Evolutionary conservation across 495 filamentous ascomycete genomes (phyloP), one percentile per base, ranked within the genome.

Genomic region (Xylaria grammica): DNA sequence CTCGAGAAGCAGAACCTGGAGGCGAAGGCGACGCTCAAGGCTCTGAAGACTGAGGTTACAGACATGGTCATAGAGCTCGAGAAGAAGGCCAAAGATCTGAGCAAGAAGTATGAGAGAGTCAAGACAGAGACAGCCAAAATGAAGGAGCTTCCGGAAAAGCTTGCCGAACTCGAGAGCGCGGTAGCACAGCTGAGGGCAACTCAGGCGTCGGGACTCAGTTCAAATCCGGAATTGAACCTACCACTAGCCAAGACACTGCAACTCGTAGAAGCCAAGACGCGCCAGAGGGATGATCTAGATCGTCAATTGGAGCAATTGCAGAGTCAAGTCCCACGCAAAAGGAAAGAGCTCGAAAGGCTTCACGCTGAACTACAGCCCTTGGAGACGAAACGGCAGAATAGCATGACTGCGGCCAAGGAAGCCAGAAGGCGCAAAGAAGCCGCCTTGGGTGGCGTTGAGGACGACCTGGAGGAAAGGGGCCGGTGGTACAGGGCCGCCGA

Each of bases 381-480:
- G 63, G 91, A 96, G 77, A 80, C 81, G 62, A 87, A 89, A 74
- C 91, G 87, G 76, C 78, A 84, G 45, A 88, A 87, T 38, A 86
- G 85, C 51, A 83, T 86, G 57, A 77, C 82, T 46, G 88, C 90
- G 51, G 94, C 93, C 19, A 85, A 82, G 61, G 94, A 99, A 72
- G 94, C 93, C 4, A 84, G 86, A 69, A 82, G 90, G 68, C 89
- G 91, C 75, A 92, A 89, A 75, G 89, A 91, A 69, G 82, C 87
- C 36, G 87, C 82, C 19, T 74, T 79, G 29, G 79, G 87, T 50
- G 87, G 88, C 0, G 84, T 89, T 30, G 89, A 86, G 56, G 91
- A 95, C 74, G 91, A 94, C 58, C 74, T 96, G 24, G 92, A 96
- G 71, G 89, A 92, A 75, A 85, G 86, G 75, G 93, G 91, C 17